Percentiles rank a stretch among this genome's conserved stretches.
Evolutionary conservation across 805 yeast species (phyloP).

Genomic region (Tetrapisispora iriomotensis): DNA sequence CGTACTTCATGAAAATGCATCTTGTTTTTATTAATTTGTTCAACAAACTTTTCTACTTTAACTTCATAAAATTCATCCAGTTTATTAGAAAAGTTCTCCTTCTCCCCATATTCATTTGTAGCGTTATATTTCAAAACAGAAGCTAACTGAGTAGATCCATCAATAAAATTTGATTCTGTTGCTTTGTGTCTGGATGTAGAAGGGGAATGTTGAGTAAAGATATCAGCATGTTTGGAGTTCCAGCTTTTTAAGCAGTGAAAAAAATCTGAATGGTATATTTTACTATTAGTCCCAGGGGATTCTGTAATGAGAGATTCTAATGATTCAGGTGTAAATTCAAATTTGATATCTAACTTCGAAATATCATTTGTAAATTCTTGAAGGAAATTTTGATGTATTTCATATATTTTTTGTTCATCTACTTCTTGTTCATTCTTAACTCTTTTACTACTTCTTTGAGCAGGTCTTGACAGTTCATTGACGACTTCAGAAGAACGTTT

Average conservation of each 20-base stretch:
- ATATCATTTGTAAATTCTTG: constrained; percentile 9
- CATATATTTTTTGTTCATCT: constrained; percentile 5
- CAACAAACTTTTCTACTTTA: constrained; percentile 18
- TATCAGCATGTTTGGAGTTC: constrained; percentile 28
- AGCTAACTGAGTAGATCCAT: constrained; percentile 19
- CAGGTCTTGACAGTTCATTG: constrained; percentile 12
- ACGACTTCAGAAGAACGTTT: constrained; percentile 13
- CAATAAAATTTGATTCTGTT: constrained; percentile 6
- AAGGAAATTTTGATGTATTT: constrained; percentile 14
- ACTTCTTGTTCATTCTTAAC: constrained; percentile 27
- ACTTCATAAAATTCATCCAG: constrained; percentile 7
- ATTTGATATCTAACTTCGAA: not conserved
- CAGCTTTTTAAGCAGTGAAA: constrained; percentile 29
- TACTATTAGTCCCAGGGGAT: too few relatives aligned
- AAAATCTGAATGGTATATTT: constrained; percentile 20
- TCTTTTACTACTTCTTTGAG: constrained; percentile 34
- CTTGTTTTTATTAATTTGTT: constrained; percentile 17
- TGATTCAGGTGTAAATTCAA: constrained; percentile 7
- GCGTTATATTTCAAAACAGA: constrained; percentile 27
- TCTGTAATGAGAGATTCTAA: not conserved
- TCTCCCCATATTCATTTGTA: constrained; percentile 14
- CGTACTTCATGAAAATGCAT: constrained; percentile 34
- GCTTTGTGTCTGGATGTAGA: constrained; percentile 3
- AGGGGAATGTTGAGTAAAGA: constrained; percentile 17
- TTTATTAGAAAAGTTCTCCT: constrained; percentile 5